Evolutionary conservation across 441 rosid species (phyloP).

Genomic region (Adansonia madagascariensis): DNA sequence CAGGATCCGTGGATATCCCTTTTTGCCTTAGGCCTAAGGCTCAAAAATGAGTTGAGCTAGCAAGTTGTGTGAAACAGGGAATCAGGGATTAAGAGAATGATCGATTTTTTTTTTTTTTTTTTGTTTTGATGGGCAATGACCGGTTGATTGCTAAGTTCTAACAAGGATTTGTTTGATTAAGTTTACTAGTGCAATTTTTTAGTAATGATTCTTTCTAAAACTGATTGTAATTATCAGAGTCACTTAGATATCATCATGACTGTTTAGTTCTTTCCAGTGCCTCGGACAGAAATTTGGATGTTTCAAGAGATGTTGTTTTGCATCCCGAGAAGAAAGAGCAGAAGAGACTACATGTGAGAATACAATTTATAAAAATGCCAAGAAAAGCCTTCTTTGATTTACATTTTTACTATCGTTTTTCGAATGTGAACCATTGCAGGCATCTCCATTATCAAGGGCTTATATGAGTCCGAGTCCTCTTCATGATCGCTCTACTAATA

Average conservation of each 20-base stretch:
- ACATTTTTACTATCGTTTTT: not conserved
- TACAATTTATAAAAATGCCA: not conserved
- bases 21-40: not conserved
- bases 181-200: not conserved
- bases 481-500: constrained; percentile 34
- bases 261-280: constrained; percentile 49
- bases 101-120: not conserved
- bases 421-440: constrained; percentile 40
- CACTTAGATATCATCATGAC: constrained; percentile 12
- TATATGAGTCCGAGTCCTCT: constrained; percentile 50
- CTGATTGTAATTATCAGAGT: not conserved
- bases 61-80: not conserved
- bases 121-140: too few species aligned
- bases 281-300: constrained; percentile 46
- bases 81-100: not conserved
- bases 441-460: constrained; percentile 42
- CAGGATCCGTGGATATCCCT: not conserved
- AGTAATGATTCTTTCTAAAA: not conserved
- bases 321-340: constrained; percentile 36
- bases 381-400: constrained; percentile 5
- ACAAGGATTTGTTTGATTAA: not conserved
- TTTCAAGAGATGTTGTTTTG: constrained; percentile 37
- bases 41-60: not conserved
- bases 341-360: constrained; percentile 41
- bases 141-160: too few species aligned